Percentiles rank a stretch among this genome's conserved stretches.
phyloP scores from a whole-genome alignment of 805 yeast genomes.

The Saturnispora bothae region DNA sequence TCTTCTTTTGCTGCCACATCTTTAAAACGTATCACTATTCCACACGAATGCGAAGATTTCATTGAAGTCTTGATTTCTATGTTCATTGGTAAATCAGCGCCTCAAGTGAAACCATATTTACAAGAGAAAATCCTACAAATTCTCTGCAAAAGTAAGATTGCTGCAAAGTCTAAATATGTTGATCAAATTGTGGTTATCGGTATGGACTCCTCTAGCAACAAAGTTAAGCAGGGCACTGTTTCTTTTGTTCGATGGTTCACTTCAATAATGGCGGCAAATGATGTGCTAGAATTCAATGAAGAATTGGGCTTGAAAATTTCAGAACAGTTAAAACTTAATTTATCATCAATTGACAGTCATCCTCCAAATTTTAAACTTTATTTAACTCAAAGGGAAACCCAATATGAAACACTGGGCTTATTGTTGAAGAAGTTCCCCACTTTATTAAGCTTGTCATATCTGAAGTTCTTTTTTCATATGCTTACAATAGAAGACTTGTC shows the following conservation, averaged over 20 bases:
- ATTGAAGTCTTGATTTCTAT: constrained; percentile 36
- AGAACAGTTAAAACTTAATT: constrained; percentile 39
- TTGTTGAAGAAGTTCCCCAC: constrained; percentile 39
- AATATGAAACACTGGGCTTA: constrained; percentile 72
- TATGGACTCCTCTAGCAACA: constrained; percentile 41
- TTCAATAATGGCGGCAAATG: constrained; percentile 13
- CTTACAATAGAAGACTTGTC: constrained; percentile 54
- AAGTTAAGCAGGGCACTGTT: constrained; percentile 46
- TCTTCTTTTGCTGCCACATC: constrained; percentile 44
- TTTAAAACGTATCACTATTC: constrained; percentile 39
- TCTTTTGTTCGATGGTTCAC: constrained; percentile 57
- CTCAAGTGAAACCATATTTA: constrained; percentile 43
- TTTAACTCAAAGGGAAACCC: constrained; percentile 43
- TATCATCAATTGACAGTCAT: constrained; percentile 31
- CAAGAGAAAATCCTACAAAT: constrained; percentile 47
- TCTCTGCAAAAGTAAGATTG: constrained; percentile 41
- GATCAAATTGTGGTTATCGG: constrained; percentile 49
- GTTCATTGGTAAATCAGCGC: constrained; percentile 40
- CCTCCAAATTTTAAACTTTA: constrained; percentile 17
- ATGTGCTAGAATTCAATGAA: constrained; percentile 9
- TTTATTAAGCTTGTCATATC: constrained; percentile 37
- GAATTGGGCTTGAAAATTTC: constrained; percentile 37
- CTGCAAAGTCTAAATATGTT: constrained; percentile 34
- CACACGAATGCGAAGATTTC: constrained; percentile 39
- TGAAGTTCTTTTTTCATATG: constrained; percentile 63